These are phyloP conservation scores for Penicillium expansum DNA, from an alignment of 2,329 filamentous ascomycete species.

Conservation along the genomic window DNA sequence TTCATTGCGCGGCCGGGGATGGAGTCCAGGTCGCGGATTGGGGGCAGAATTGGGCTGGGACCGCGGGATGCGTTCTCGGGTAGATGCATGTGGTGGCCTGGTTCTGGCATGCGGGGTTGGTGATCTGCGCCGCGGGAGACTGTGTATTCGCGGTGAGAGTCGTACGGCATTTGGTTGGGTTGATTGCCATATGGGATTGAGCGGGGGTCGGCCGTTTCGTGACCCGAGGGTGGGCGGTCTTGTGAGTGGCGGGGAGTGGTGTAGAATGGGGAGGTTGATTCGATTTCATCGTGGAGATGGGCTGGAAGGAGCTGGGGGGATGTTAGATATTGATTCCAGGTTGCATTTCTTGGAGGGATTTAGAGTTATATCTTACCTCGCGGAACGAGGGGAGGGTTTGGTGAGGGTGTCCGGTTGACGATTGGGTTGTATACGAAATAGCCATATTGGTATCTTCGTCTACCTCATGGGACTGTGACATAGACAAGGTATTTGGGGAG, in stretches of 20 bases:
- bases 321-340: conserved; percentile 8
- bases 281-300: conserved; percentile 44
- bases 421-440: conserved; percentile 38
- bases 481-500: conserved; percentile 27
- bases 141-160: conserved; percentile 28
- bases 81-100: conserved; percentile 19
- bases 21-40: conserved; percentile 38
- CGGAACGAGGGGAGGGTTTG: conserved; percentile 40
- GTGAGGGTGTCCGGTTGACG: conserved; percentile 28
- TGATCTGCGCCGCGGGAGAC: conserved; percentile 18
- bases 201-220: conserved; percentile 32
- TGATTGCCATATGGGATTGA: conserved; percentile 26
- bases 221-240: conserved; percentile 31
- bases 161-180: conserved; percentile 23
- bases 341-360: not conserved
- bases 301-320: conserved; percentile 36
- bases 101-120: conserved; percentile 21
- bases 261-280: conserved; percentile 36
- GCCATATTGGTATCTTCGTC: conserved; percentile 40
- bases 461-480: conserved; percentile 35
- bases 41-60: conserved; percentile 38
- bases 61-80: conserved; percentile 29
- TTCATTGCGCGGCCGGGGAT: conserved; percentile 30
- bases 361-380: conserved; percentile 30
- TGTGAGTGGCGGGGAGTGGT: conserved; percentile 29